phyloP scores from a whole-genome alignment of 495 filamentous ascomycete genomes.

The Penicillium soppii region DNA sequence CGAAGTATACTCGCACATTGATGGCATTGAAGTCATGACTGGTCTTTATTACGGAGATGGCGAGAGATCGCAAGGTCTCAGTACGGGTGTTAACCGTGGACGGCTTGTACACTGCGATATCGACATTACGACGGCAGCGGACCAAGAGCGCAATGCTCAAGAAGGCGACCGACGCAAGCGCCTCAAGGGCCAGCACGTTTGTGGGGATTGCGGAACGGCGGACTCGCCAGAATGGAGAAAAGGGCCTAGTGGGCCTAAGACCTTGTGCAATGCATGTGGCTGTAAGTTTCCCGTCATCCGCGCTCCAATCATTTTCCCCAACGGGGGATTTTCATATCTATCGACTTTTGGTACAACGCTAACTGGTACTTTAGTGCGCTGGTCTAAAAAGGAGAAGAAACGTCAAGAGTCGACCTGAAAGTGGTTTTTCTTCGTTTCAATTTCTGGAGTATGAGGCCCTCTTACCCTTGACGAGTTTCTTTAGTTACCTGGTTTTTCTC shows the following conservation, averaged over 20 bases:
- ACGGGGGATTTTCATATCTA: background rate
- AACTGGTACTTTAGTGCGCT: slow-evolving; percentile 48
- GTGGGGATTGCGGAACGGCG: slow-evolving; percentile 90
- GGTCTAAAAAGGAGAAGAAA: slow-evolving; percentile 81
- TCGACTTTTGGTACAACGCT: background rate
- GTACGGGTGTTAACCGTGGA: slow-evolving; percentile 77
- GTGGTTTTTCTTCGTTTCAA: background rate
- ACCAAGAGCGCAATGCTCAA: slow-evolving; percentile 38
- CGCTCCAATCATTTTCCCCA: background rate
- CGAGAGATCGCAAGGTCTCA: slow-evolving; percentile 84
- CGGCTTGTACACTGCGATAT: slow-evolving; percentile 81
- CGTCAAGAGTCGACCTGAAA: slow-evolving; percentile 31
- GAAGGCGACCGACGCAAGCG: slow-evolving; percentile 86
- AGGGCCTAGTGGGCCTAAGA: slow-evolving; percentile 91
- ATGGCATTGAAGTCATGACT: slow-evolving; percentile 92
- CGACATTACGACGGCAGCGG: slow-evolving; percentile 81
- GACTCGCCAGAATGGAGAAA: slow-evolving; percentile 98
- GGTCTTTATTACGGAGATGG: slow-evolving; percentile 86
- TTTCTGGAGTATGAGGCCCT: background rate
- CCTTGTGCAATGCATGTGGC: slow-evolving; percentile 95
- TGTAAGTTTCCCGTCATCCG: slow-evolving; percentile 46
- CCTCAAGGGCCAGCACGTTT: slow-evolving; percentile 94
- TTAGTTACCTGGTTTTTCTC: background rate
- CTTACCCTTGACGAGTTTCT: background rate
- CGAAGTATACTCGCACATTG: slow-evolving; percentile 75